Evolutionary conservation across 164 flowering plant species (phyloP), one percentile per base, ranked within the genome.

Genomic region (Stephania cephalantha): DNA sequence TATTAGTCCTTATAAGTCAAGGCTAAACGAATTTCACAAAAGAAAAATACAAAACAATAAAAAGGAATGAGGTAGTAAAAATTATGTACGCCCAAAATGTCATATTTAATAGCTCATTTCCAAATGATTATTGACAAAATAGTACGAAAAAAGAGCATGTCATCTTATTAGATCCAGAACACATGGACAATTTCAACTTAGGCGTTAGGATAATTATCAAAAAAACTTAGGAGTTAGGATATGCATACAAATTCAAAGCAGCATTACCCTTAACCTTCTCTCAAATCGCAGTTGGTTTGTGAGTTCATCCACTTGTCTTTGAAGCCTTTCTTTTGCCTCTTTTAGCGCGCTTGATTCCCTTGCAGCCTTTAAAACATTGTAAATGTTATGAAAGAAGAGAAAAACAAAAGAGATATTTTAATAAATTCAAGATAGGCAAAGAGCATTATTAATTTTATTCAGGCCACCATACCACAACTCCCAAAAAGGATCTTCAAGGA

Each of bases 261-360:
- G 22, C 46, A 71, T 82, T 86, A 91, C 98, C 92, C 95, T 85
- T 71, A 90, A 75, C 44, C 96, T 92, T 78, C 91, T 93, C 81
- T 93, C 96, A 72, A 90, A 78, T 71, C 89, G 92, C 75, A 93
- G 74, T 74, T 94, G 92, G 93, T 91, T 90, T 74, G 98, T 91
- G 70, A 93, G 92, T 75, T 93, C 98, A 83, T 93, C 98, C 73
- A 91, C 88, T 66, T 79, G 83, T 73, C 89, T 93, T 79, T 89
- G 91, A 69, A 93, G 93, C 85, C 90, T 93, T 76, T 93, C 91
- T 81, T 93, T 91, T 5, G 98, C 98, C 84, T 93, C 96, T 85
- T 88, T 90, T 46, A 93, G 95, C 72, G 96, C 96, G 75, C 98
- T 96, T 61, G 94, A 91, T 81, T 93, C 98, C 83, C 93, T 89